phyloP scores from a whole-genome alignment of 2,329 filamentous ascomycete genomes.

The Chaetothyriales sp. region DNA sequence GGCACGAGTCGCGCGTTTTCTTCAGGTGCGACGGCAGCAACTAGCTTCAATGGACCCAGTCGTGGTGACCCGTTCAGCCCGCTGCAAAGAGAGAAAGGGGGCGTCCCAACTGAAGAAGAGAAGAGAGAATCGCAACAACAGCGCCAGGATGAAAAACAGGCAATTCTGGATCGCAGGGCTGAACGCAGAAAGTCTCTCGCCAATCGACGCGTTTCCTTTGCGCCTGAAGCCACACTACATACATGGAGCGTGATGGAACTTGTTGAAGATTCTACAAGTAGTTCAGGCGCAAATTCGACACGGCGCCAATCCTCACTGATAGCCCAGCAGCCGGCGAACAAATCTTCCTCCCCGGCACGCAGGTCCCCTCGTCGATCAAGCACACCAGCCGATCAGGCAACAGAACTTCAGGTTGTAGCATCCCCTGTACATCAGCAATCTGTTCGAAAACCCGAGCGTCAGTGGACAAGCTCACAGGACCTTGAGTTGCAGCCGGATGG shows the following conservation, averaged over 20 bases:
- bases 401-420: slow-evolving; percentile 41
- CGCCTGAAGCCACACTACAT: slow-evolving; percentile 89
- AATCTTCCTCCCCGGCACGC: slow-evolving; percentile 7
- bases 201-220: slow-evolving; percentile 88
- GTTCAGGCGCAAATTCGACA: slow-evolving; percentile 57
- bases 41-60: slow-evolving; percentile 38
- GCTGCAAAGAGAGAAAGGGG: slow-evolving; percentile 4
- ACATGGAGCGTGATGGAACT: slow-evolving; percentile 93
- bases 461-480: slow-evolving; percentile 47
- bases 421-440: slow-evolving; percentile 52
- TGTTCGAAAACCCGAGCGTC: slow-evolving; percentile 37
- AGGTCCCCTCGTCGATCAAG: slow-evolving; percentile 24
- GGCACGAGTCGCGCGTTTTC: slow-evolving; percentile 18
- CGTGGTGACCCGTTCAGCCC: slow-evolving; percentile 17
- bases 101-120: slow-evolving; percentile 35
- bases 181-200: slow-evolving; percentile 84
- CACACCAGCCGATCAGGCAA: slow-evolving; percentile 46
- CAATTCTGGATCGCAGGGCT: slow-evolving; percentile 58
- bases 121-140: slow-evolving; percentile 55
- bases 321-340: slow-evolving; percentile 17
- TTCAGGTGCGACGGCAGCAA: neutral
- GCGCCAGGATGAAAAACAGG: slow-evolving; percentile 41
- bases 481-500: slow-evolving; percentile 22
- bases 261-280: slow-evolving; percentile 69
- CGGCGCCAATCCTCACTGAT: slow-evolving; percentile 53